phyloP scores from a whole-genome alignment of 768 basidiomycete genomes.

The Auriscalpium microsporum region DNA sequence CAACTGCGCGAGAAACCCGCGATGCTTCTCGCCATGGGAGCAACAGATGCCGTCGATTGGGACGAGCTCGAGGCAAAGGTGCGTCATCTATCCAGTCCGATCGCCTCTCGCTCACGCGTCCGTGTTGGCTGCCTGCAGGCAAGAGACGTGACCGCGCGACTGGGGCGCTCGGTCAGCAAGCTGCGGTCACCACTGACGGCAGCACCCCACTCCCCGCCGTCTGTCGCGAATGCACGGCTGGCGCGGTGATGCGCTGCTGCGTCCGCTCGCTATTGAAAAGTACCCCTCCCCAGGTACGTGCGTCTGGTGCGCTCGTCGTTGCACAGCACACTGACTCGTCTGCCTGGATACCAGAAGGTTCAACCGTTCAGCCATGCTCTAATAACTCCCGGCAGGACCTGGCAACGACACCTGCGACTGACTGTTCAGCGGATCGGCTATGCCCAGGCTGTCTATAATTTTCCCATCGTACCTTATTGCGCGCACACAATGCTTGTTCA shows the following conservation, averaged over 20 bases:
- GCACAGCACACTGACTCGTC: too few relatives aligned
- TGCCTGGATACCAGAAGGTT: too few relatives aligned
- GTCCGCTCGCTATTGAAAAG: not conserved
- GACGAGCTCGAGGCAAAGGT: constrained; percentile 58
- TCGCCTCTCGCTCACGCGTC: not conserved
- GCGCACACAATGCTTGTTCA: too few relatives aligned
- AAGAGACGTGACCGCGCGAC: constrained; percentile 23
- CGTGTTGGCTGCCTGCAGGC: constrained; percentile 17
- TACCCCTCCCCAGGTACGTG: not conserved
- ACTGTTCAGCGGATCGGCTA: too few relatives aligned
- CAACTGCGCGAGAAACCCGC: constrained; percentile 35
- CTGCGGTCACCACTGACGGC: constrained; percentile 23
- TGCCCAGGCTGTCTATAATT: too few relatives aligned
- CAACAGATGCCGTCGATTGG: constrained; percentile 55
- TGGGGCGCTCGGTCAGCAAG: constrained; percentile 31
- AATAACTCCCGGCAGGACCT: too few relatives aligned
- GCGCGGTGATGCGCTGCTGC: constrained; percentile 13
- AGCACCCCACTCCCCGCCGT: constrained; percentile 6
- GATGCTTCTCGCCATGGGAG: constrained; percentile 64
- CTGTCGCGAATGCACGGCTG: constrained; percentile 7
- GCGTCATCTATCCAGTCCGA: constrained; percentile 9
- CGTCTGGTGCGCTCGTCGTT: too few relatives aligned
- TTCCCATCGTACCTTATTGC: too few relatives aligned
- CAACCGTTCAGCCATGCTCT: too few relatives aligned
- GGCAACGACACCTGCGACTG: too few relatives aligned